phyloP scores from a whole-genome alignment of 176 grass and related monocot species.

The Miscanthus lutarioriparius region DNA sequence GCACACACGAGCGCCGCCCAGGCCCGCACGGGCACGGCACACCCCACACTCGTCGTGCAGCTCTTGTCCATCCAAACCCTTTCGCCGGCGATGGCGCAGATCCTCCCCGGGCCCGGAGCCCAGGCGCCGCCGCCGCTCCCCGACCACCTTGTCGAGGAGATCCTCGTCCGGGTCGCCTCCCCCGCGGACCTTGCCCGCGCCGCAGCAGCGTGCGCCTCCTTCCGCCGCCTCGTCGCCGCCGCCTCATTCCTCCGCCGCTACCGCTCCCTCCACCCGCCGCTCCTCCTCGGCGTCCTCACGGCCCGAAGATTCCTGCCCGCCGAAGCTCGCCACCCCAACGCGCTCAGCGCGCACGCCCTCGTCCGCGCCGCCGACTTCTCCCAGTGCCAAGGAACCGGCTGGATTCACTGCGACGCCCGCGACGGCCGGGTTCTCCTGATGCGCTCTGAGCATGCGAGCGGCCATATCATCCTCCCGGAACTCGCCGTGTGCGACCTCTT shows the following conservation, averaged over 20 bases:
- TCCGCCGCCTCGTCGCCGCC: background rate
- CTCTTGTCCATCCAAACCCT: too few species aligned
- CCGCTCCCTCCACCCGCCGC: conserved; percentile 2
- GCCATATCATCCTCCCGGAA: background rate
- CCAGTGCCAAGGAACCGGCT: too few species aligned
- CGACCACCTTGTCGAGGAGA: background rate
- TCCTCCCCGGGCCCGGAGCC: background rate
- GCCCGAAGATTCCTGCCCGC: background rate
- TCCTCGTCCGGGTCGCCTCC: background rate
- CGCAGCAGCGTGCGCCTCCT: background rate
- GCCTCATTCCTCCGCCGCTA: background rate
- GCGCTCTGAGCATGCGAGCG: rapidly evolving
- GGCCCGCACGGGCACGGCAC: too few species aligned
- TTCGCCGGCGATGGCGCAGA: background rate
- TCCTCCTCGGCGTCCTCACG: background rate
- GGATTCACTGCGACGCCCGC: background rate
- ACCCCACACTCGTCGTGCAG: too few species aligned
- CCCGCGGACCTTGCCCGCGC: background rate
- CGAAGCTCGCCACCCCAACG: background rate
- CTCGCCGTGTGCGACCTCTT: background rate
- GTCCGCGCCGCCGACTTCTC: background rate
- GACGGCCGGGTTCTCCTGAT: background rate
- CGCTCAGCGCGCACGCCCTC: background rate
- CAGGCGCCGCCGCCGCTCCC: background rate
- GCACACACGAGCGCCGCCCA: background rate